phyloP scores from a whole-genome alignment of 164 flowering plant species.

The Piper betle region DNA sequence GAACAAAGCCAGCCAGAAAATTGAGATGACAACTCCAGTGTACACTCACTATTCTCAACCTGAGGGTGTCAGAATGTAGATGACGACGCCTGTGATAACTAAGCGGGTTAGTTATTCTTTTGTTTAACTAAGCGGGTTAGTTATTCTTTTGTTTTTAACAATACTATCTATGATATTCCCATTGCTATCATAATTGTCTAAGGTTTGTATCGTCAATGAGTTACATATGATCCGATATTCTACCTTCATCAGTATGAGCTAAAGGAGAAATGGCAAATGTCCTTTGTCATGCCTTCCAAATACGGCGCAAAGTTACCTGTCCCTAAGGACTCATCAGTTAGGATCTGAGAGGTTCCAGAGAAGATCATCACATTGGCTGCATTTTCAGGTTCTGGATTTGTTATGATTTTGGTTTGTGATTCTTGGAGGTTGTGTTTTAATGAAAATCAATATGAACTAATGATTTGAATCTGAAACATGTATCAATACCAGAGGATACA shows the following conservation, averaged over 20 bases:
- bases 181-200: too few species aligned
- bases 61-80: constrained; percentile 76
- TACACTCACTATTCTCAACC: constrained; percentile 40
- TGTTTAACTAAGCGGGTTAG: constrained; percentile 33
- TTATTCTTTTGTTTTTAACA: too few species aligned
- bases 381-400: constrained; percentile 58
- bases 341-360: constrained; percentile 55
- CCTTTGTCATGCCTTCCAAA: constrained; percentile 91
- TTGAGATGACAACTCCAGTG: constrained; percentile 98
- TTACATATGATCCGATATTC: neutral
- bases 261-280: constrained; percentile 73
- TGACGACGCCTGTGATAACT: constrained; percentile 91
- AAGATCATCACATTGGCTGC: constrained; percentile 61
- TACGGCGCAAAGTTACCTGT: constrained; percentile 62
- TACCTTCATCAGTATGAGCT: constrained; percentile 24
- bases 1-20: constrained; percentile 51
- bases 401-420: neutral
- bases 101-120: constrained; percentile 28
- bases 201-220: too few species aligned
- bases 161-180: too few species aligned
- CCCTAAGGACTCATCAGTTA: constrained; percentile 67
- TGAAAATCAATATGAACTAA: neutral
- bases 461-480: neutral
- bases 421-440: neutral
- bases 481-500: too few species aligned